Percentiles rank a stretch among this genome's conserved stretches.
Conservation (phyloP, 2,329 filamentous ascomycete species). For the Trichophyton equinum region DNA sequence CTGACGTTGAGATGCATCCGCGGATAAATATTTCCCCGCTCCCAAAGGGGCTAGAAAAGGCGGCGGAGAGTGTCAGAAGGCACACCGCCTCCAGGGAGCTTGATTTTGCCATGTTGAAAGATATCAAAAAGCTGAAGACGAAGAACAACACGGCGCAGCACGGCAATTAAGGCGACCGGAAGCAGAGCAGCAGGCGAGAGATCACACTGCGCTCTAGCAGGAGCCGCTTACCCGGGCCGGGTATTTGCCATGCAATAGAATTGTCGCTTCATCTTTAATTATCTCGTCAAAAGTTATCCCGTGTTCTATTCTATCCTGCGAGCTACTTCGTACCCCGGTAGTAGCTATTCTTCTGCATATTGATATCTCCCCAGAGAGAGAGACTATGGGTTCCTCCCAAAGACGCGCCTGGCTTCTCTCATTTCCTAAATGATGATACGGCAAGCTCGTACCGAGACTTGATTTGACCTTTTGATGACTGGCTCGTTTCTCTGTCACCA, state of each 20-base stretch:
- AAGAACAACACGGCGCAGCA: background rate
- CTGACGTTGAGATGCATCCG: background rate
- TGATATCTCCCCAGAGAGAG: background rate
- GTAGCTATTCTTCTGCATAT: background rate
- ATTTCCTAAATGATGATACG: background rate
- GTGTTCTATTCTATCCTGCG: background rate
- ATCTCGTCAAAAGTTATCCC: background rate
- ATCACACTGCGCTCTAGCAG: background rate
- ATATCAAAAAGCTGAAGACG: background rate
- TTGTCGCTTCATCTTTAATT: background rate
- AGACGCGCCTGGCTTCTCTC: background rate
- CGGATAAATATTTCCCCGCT: background rate
- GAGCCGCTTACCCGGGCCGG: background rate
- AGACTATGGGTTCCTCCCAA: background rate
- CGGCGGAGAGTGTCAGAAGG: background rate
- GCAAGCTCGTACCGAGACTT: background rate
- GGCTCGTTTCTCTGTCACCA: slow-evolving; percentile 23
- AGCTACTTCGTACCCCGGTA: background rate
- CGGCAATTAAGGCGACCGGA: background rate
- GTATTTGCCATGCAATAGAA: background rate
- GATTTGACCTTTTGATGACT: background rate
- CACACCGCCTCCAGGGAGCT: slow-evolving; percentile 2
- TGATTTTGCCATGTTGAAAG: background rate
- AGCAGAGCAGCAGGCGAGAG: background rate
- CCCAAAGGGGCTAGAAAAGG: background rate